phyloP scores from a whole-genome alignment of 352 stramenopile genomes.

The Globisporangium uncinulatum region DNA sequence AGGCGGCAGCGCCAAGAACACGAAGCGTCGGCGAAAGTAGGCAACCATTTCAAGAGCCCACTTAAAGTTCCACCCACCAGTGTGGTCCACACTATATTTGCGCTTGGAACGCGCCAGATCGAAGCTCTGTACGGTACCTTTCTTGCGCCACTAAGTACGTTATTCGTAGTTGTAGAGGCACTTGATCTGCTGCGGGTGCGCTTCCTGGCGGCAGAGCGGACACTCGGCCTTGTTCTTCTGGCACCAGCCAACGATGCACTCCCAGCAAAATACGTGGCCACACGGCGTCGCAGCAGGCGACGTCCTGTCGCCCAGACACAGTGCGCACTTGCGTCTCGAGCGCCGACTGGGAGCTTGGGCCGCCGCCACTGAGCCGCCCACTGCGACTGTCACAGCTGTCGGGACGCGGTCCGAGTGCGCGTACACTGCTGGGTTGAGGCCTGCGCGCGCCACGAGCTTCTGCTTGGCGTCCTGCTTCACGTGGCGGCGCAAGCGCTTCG shows the following conservation, averaged over 20 bases:
- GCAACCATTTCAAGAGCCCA: neutral
- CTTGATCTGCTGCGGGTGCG: slow-evolving; percentile 87
- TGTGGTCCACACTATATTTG: neutral
- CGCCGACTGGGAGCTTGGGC: slow-evolving; percentile 7
- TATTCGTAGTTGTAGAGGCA: slow-evolving; percentile 89
- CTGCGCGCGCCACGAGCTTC: slow-evolving; percentile 24
- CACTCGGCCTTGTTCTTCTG: slow-evolving; percentile 90
- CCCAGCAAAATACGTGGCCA: slow-evolving; percentile 91
- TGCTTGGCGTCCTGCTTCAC: slow-evolving; percentile 39
- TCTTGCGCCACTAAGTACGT: slow-evolving; percentile 7
- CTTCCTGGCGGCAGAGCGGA: slow-evolving; percentile 83
- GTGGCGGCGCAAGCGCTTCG: slow-evolving; percentile 45
- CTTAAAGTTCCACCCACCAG: no score
- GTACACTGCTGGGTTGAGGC: slow-evolving; percentile 13
- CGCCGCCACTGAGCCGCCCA: slow-evolving; percentile 2
- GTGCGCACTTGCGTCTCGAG: slow-evolving; percentile 66
- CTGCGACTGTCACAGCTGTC: slow-evolving; percentile 20
- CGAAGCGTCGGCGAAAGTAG: slow-evolving; percentile 20
- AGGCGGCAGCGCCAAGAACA: slow-evolving; percentile 49
- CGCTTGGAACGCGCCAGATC: neutral
- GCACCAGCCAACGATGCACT: slow-evolving; percentile 91
- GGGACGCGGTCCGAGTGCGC: slow-evolving; percentile 35
- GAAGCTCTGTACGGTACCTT: no score
- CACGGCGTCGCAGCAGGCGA: slow-evolving; percentile 79
- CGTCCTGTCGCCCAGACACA: slow-evolving; percentile 79